Base-by-base conservation (phyloP, 306 rosid genomes). In the Corylus avellana region DNA sequence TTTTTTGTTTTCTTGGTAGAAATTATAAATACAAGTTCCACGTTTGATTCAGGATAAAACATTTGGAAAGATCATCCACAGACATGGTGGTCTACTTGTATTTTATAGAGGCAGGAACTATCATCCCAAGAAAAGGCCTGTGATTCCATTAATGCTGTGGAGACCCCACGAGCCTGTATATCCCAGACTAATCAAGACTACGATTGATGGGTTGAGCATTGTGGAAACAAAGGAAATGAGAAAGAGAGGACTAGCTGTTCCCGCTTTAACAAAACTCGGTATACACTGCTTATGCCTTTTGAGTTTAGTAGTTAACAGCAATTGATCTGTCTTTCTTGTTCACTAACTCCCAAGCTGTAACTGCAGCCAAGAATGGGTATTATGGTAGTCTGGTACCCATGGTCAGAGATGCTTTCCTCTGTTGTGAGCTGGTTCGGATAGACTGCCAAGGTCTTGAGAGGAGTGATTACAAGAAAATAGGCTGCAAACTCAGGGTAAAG, bases 401-500 rank as follows among this genome's bases (percentile, higher is more conserved):
- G 99, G 97, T 91, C 79, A 88, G 97, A 88, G 99, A 95, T 84
- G 98, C 96, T 66, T 95, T 95, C 81, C 88, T 89, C 74, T 57
- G 78, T 5, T 72, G 80, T 67, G 98, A 95, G 80, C 72, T 95
- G 87, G 85, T 93, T 51, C 92, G 98, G 82, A 91, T 95, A 73
- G 98, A 95, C 77, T 92, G 98, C 57, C 83, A 85, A 39, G 96
- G 98, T 51, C 97, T 95, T 55, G 93, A 90, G 87, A 92, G 51
- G 90, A 95, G 89, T 69, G 99, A 95, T 86, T 95, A 92, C 98
- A 92, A 87, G 88, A 92, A 95, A 90, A 86, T 95, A 56, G 98
- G 99, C 87, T 90, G 94, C 93, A 95, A 95, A 79, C 97, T 95
- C 61, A 81, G 93, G 91, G 98, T 95, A 89, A 67, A 67, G 18